Base-by-base conservation (phyloP, 257 asterid species). In the Nicotiana attenuata region DNA sequence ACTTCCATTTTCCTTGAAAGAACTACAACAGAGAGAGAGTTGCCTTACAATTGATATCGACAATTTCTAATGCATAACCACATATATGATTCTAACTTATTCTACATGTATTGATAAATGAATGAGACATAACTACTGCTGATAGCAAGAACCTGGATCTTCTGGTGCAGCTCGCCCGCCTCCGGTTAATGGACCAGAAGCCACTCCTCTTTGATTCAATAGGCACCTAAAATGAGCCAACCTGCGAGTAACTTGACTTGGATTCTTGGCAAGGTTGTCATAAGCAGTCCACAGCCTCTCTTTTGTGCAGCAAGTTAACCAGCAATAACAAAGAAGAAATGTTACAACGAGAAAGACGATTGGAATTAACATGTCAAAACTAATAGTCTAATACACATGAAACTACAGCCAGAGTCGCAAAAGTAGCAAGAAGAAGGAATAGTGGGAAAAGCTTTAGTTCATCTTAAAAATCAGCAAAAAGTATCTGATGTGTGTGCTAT, bases 241-340 rank as follows among this genome's bases (percentile, higher is more conserved):
- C 76, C 99, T 89, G 17, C 80, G 83, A 73, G 83, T 71, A 13
- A 85, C 93, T 65, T 89, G 85, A 83, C 73, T 84, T 15, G 97
- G 92, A 82, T 92, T 85, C 88, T 89, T 90, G 8, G 95, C 91
- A 65, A 93, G 63, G 71, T 87, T 90, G 71, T 89, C 89, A 33
- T 83, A 86, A 66, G 92, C 82, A 0, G 97, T 91, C 98, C 99
- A 95, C 7, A 95, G 88, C 88, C 99, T 92, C 98, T 95, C 98
- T 89, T 47, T 45, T 55, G 81, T 59, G 71, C 86, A 75, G 7
- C 26, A 76, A 71, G 55, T 69, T 3, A 6, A 28, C 13, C 22
- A 38, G 55, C 16, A 24, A 15, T 2, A 26, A 55, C 38, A 22
- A 75, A 75, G 26, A 75, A 75, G 79, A 75, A 50, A 24, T 50